Evolutionary conservation across 164 flowering plant species (phyloP).

Genomic region (Dillenia turbinata): DNA sequence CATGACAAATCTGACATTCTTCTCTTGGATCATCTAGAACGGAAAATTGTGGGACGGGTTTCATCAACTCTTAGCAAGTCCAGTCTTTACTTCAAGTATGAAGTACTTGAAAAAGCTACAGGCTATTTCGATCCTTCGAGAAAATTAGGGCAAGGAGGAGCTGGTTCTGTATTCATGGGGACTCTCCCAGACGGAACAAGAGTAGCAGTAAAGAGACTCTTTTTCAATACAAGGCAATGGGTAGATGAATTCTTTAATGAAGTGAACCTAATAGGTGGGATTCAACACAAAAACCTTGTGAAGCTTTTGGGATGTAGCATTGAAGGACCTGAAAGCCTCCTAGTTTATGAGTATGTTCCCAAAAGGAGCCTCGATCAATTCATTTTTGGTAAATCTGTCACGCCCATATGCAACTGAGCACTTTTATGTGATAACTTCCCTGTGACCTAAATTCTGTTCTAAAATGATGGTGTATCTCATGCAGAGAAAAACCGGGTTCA

Average conservation of each 20-base stretch:
- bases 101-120: constrained; percentile 80
- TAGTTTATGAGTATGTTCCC: constrained; percentile 58
- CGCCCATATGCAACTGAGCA: not conserved
- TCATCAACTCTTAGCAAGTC: constrained; percentile 40
- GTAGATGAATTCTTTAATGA: constrained; percentile 79
- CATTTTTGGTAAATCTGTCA: constrained; percentile 41
- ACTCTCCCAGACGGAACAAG: constrained; percentile 41
- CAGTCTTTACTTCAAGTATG: constrained; percentile 60
- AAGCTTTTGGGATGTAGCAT: constrained; percentile 76
- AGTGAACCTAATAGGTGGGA: constrained; percentile 55
- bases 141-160: constrained; percentile 82
- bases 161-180: constrained; percentile 65
- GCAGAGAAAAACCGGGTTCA: constrained; percentile 42
- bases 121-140: constrained; percentile 45
- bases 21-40: constrained; percentile 25
- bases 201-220: constrained; percentile 62
- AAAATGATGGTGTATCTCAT: not conserved
- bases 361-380: constrained; percentile 61
- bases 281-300: constrained; percentile 67
- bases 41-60: constrained; percentile 28
- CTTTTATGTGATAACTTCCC: not conserved
- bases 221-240: constrained; percentile 68
- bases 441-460: no score
- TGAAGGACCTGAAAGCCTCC: constrained; percentile 78
- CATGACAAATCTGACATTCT: constrained; percentile 3